Conservation (phyloP, 2,329 filamentous ascomycete species). For the Triangularia setosa region DNA sequence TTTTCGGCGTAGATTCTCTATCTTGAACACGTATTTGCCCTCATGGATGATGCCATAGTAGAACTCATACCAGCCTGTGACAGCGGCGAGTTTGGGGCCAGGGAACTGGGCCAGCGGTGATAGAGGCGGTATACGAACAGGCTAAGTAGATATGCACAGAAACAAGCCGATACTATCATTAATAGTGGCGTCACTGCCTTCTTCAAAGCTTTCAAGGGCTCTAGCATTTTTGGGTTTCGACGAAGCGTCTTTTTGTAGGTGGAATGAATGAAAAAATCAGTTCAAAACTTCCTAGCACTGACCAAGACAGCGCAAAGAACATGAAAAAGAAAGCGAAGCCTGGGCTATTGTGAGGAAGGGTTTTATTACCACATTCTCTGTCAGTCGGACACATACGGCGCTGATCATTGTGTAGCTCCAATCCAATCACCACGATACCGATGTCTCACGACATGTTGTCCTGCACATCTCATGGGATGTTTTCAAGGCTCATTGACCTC, state of each 20-base stretch:
- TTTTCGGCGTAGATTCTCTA: constrained; percentile 63
- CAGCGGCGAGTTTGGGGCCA: constrained; percentile 57
- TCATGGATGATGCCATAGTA: constrained; percentile 69
- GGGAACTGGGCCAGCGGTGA: constrained; percentile 62
- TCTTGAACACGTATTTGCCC: constrained; percentile 62
- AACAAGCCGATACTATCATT: background rate
- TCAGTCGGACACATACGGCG: too few relatives aligned
- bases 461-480: background rate
- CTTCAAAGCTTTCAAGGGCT: background rate
- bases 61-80: constrained; percentile 59
- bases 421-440: background rate
- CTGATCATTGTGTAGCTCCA: too few relatives aligned
- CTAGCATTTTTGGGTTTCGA: background rate
- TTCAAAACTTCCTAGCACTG: too few relatives aligned
- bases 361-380: too few relatives aligned
- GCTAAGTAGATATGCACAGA: constrained; percentile 29
- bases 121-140: constrained; percentile 53
- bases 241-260: too few relatives aligned
- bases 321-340: too few relatives aligned
- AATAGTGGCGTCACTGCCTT: background rate
- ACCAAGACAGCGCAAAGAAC: too few relatives aligned
- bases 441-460: background rate
- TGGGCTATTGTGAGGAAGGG: too few relatives aligned
- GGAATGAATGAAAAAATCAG: background rate
- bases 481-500: background rate